Evolutionary conservation across 306 rosid species (phyloP), one percentile per base, ranked within the genome.

Genomic region (Chamaecrista fasciculata): DNA sequence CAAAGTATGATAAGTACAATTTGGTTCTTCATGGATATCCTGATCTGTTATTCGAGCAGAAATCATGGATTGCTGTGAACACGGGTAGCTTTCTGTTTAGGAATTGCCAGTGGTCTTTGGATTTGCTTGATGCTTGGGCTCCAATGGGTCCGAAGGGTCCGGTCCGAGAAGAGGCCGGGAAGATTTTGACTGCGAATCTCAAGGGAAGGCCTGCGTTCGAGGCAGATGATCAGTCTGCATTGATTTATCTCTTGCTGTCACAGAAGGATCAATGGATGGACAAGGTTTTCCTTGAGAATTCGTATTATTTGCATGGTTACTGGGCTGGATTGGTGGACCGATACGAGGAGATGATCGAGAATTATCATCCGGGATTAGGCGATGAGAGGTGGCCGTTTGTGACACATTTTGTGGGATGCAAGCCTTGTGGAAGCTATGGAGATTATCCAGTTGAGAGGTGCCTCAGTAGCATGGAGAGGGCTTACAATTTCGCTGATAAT

Each of bases 371-470:
- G 0, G 99, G 99, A 1, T 75, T 94, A 28, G 97, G 99, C 2
- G 99, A 94, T 29, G 96, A 94, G 67, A 86, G 97, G 69, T 94
- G 99, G 99, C 99, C 99, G 4, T 94, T 94, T 76, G 99, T 94
- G 76, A 94, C 99, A 0, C 99, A 94, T 75, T 94, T 94, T 14
- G 99, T 94, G 23, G 99, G 99, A 1, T 94, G 99, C 79, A 94
- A 94, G 72, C 99, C 99, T 2, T 94, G 99, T 85, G 99, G 99
- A 24, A 94, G 99, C 77, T 94, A 94, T 51, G 99, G 97, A 36
- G 99, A 94, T 80, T 94, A 94, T 75, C 92, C 99, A 0, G 99
- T 91, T 23, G 95, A 91, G 87, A 82, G 81, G 75, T 94, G 99
- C 70, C 85, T 94, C 56, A 77, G 91, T 48, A 91, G 99, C 78